Conservation (phyloP, 2,329 filamentous ascomycete species). For the Diaporthe citrichinensis region DNA sequence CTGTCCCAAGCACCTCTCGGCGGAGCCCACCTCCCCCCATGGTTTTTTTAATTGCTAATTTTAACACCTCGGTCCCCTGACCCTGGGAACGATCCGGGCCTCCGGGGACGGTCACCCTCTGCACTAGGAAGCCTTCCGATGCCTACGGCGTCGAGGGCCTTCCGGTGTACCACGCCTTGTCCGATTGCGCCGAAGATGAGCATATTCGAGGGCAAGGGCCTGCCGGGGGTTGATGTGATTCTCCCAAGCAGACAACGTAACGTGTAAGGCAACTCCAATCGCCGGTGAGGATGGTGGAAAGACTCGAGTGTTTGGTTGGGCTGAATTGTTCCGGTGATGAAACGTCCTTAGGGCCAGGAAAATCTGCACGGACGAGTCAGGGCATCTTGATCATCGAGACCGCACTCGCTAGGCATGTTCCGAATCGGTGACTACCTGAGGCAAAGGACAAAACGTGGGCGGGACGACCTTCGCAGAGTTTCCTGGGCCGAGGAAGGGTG, state of each 20-base stretch:
- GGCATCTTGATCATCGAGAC: slow-evolving; percentile 25
- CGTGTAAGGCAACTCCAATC: background rate
- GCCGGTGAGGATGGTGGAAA: background rate
- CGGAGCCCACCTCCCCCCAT: slow-evolving; percentile 8
- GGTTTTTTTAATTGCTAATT: slow-evolving; percentile 40
- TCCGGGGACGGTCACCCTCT: slow-evolving; percentile 31
- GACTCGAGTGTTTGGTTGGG: slow-evolving; percentile 2
- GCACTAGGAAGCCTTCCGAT: slow-evolving; percentile 23
- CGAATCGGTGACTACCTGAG: slow-evolving; percentile 28
- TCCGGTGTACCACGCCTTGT: background rate
- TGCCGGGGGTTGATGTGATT: background rate
- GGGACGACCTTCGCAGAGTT: background rate
- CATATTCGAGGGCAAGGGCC: background rate
- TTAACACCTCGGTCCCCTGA: slow-evolving; percentile 35
- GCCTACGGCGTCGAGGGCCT: slow-evolving; percentile 26
- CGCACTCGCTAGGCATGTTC: slow-evolving; percentile 35
- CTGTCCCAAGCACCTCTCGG: slow-evolving; percentile 3
- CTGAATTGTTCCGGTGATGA: slow-evolving; percentile 24
- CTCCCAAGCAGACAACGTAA: background rate
- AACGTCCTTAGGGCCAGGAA: slow-evolving; percentile 10
- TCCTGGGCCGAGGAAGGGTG: slow-evolving; percentile 1
- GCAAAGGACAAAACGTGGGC: slow-evolving; percentile 13
- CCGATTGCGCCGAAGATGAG: slow-evolving; percentile 20
- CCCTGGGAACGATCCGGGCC: slow-evolving; percentile 31
- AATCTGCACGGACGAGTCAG: slow-evolving; percentile 40